Evolutionary conservation across 148 eudicot genomes (phyloP).

Genomic region (Silene latifolia): DNA sequence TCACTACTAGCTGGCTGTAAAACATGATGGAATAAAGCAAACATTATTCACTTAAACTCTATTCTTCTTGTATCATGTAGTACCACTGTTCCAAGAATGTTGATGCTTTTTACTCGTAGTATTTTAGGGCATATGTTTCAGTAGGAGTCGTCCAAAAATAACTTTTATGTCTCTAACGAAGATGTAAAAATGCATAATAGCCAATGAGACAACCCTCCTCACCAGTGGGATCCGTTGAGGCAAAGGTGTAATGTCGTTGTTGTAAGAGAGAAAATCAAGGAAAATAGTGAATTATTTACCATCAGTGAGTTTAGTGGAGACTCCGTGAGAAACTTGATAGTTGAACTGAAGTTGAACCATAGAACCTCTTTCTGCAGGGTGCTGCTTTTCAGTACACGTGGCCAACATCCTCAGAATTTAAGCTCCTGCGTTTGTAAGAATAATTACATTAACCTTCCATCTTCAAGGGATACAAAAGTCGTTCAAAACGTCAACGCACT

Average conservation of each 20-base stretch:
- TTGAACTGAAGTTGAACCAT: slow-evolving; percentile 10
- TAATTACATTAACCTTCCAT: not conserved
- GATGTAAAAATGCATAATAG: not conserved
- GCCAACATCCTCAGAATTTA: not conserved
- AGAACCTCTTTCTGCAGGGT: not conserved
- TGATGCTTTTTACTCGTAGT: too few species aligned
- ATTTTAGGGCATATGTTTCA: not conserved
- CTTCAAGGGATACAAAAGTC: not conserved
- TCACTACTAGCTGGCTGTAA: not conserved
- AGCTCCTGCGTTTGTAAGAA: not conserved
- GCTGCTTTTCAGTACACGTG: slow-evolving; percentile 5
- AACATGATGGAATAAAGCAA: not conserved
- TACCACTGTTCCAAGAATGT: not conserved
- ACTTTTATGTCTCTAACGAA: not conserved
- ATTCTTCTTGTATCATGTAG: not conserved
- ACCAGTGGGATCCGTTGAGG: too few species aligned
- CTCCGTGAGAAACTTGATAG: not conserved
- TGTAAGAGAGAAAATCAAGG: not conserved
- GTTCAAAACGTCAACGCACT: not conserved
- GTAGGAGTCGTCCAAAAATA: not conserved
- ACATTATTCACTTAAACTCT: not conserved
- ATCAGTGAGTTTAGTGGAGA: not conserved
- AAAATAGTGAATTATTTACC: slow-evolving; percentile 5
- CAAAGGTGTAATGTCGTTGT: too few species aligned
- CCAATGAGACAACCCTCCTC: not conserved